These are phyloP conservation scores for Grosmannia huntii DNA, from an alignment of 2,329 filamentous ascomycete genomes.

Conservation along the genomic window DNA sequence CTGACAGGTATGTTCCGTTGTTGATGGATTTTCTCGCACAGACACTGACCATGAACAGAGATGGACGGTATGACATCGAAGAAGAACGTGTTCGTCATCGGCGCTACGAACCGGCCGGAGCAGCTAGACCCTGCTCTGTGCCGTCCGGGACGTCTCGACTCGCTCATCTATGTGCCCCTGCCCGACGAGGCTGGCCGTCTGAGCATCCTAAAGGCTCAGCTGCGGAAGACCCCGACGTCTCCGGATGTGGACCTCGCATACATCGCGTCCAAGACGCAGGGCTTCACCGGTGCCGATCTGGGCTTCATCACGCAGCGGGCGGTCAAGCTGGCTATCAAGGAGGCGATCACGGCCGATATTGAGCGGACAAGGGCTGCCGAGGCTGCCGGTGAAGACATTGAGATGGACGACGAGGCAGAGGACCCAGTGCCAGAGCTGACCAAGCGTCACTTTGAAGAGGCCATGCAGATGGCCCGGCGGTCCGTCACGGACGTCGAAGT, in stretches of 20 bases:
- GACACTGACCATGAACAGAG: conserved; percentile 33
- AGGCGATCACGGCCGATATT: conserved; percentile 81
- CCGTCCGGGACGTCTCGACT: conserved; percentile 97
- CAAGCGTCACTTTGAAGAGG: conserved; percentile 95
- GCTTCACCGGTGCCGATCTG: conserved; percentile 98
- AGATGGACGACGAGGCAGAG: conserved; percentile 75
- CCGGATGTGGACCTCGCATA: conserved; percentile 75
- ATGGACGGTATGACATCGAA: conserved; percentile 99
- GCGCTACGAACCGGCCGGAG: conserved; percentile 96
- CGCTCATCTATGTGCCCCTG: conserved; percentile 93
- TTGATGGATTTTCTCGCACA: no score
- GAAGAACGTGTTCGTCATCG: conserved; percentile 99
- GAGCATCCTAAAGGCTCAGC: conserved; percentile 85
- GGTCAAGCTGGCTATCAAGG: conserved; percentile 98
- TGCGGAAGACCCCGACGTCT: conserved; percentile 93
- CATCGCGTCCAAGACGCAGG: conserved; percentile 95
- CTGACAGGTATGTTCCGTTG: conserved; percentile 42
- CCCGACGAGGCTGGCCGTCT: conserved; percentile 84
- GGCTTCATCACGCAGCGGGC: conserved; percentile 98
- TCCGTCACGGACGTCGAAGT: conserved; percentile 97
- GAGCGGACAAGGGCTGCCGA: conserved; percentile 83
- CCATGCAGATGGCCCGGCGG: conserved; percentile 86
- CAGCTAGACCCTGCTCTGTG: conserved; percentile 96
- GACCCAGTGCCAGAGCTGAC: conserved; percentile 94
- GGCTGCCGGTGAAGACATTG: conserved; percentile 65